phyloP scores from a whole-genome alignment of 495 filamentous ascomycete genomes.

The Penicillium paxilli region DNA sequence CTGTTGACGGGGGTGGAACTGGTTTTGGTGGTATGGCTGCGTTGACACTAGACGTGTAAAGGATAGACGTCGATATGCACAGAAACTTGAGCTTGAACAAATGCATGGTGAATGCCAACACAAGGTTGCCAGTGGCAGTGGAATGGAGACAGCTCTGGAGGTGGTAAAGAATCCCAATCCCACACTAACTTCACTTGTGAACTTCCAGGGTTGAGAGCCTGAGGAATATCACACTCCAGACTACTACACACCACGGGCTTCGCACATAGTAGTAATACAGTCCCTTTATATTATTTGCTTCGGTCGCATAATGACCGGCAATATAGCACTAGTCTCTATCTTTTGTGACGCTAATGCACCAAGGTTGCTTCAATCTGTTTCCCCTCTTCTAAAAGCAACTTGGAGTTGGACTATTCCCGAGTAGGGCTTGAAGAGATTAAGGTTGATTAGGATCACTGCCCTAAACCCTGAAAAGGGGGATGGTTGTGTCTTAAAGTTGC shows the following conservation, averaged over 20 bases:
- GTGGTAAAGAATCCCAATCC: no score
- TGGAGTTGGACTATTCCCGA: neutral
- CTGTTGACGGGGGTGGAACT: constrained; percentile 8
- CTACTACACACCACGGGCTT: no score
- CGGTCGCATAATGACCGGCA: neutral
- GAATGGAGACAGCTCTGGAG: no score
- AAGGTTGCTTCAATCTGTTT: neutral
- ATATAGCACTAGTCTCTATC: no score
- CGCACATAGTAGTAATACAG: no score
- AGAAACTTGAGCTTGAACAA: no score
- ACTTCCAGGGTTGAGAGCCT: no score
- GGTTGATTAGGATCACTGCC: neutral
- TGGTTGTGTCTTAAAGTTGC: no score
- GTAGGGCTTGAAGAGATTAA: no score
- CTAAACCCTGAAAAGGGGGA: no score
- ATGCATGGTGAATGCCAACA: neutral
- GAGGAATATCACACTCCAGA: neutral
- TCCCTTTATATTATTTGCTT: neutral
- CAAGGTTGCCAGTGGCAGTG: no score
- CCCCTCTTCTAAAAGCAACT: neutral
- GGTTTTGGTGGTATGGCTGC: constrained; percentile 10
- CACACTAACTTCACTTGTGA: no score
- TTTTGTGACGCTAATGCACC: neutral
- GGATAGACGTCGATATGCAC: neutral
- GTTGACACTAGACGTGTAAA: constrained; percentile 6